Evolutionary conservation across 306 rosid species (phyloP).

Genomic region (Rosa chinensis): DNA sequence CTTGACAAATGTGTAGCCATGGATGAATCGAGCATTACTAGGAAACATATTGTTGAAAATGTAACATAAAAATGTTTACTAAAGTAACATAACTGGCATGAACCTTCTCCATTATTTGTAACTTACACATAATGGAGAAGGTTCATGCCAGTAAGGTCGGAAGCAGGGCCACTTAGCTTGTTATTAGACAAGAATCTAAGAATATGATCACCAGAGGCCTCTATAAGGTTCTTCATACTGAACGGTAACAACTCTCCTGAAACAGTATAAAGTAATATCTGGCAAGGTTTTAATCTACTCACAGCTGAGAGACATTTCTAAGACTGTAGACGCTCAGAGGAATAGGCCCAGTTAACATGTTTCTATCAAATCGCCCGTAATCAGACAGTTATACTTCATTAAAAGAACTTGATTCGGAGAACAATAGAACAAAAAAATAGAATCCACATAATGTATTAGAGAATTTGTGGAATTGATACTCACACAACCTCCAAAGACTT

Average conservation of each 20-base stretch:
- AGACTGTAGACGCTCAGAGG: conserved; percentile 54
- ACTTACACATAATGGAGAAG: conserved; percentile 51
- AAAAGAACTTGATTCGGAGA: not conserved
- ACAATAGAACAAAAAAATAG: not conserved
- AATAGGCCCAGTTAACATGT: conserved; percentile 38
- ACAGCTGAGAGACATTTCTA: conserved; percentile 38
- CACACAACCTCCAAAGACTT: conserved; percentile 51
- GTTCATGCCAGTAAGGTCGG: conserved; percentile 50
- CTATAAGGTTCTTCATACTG: not conserved
- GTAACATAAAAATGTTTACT: no score
- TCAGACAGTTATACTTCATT: not conserved
- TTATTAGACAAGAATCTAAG: conserved; percentile 64
- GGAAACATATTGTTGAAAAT: no score
- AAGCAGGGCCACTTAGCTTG: conserved; percentile 49
- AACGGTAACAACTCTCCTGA: not conserved
- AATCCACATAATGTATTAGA: not conserved
- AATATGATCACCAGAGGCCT: conserved; percentile 14
- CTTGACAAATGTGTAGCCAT: no score
- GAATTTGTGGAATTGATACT: conserved; percentile 33
- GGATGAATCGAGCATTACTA: no score
- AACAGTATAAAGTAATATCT: not conserved
- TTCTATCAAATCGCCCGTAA: conserved; percentile 57
- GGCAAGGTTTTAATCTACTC: conserved; percentile 26
- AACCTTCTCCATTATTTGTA: not conserved
- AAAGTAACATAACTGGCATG: no score